Base-by-base conservation (phyloP, 306 rosid species). In the Senna tora region DNA sequence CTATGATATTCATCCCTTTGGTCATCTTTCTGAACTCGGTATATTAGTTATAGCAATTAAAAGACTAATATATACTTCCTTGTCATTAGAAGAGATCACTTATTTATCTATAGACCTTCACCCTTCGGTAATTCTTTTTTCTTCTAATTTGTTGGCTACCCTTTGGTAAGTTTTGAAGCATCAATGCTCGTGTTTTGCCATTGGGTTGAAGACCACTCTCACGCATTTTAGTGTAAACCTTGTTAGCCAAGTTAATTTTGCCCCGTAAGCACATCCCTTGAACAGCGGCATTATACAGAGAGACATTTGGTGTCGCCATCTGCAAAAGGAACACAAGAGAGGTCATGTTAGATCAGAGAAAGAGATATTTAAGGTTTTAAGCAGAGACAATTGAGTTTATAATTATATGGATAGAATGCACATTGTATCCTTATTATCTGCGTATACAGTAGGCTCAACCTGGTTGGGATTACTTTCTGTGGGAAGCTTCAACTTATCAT, bases 251-350 rank as follows among this genome's bases (percentile, higher is more conserved):
- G 38, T 87, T 80, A 20, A 60, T 74, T 75, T 87, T 86, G 59
- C 92, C 75, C 55, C 83, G 71, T 22, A 89, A 84, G 86, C 90
- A 89, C 95, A 89, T 69, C 79, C 94, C 97, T 75, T 94, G 98
- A 71, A 91, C 55, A 19, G 64, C 94, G 28, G 91, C 88, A 69
- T 94, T 89, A 75, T 87, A 94, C 6, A 94, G 84, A 21, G 92
- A 73, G 7, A 80, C 84, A 71, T 85, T 79, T 20, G 91, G 88
- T 70, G 46, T 76, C 47, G 46, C 72, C 63, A 50, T 65, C 94
- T 83, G 87, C 83, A 75, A 42, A 81, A 65, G 42, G 64, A 83
- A 55, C 56, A 41, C 22, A 78, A 5, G 13, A 39, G 47, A 67
- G 76, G 49, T 50, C 64, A 76, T 53, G 57, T 17, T 46, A 79